Base-by-base conservation (phyloP, 768 basidiomycete genomes). In the Lactifluus rugatus region DNA sequence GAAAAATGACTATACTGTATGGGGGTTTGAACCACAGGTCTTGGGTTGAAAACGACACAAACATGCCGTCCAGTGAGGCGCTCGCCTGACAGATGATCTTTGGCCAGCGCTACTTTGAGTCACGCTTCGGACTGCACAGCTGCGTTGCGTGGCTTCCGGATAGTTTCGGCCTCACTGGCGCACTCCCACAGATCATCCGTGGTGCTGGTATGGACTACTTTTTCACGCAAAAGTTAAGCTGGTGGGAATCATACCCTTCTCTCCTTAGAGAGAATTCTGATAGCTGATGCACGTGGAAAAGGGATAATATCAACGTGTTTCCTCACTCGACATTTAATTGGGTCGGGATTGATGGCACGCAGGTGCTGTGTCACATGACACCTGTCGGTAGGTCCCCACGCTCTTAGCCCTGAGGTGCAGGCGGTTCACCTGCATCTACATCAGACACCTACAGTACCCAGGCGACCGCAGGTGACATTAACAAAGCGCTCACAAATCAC, bases 291-390 rank as follows among this genome's bases (percentile, higher is more conserved):
- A 32, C 9, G 34, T 4, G 21, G 7, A 41, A 28, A n/a, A 56
- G 60, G 48, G 51, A 51, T 28, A 53, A 50, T 61, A 90, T 89
- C 71, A 96, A 97, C 67, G 78, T 76, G 11, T 97, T 98, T 75
- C 96, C 95, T 13, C 92, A 97, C 68, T 84, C 90, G 2, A 93
- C 93, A 0, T 99, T 99, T 74, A 97, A 95, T 69, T 96, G 91
- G 91, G 84, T 89, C 28, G 93, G 93, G 17, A 85, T 96, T 59
- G 96, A 99, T 68, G 93, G 93, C 13, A 85, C 85, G 0, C 96
- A 98, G 69, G 85, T 97, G 13, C 71, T 97, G 31, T 96, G 91
- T 67, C 96, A 99, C 67, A 95, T 99, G 93, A 97, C 94, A 3
- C 95, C 95, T 32, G 86, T 88, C 72, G 85, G 83, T 74, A 61